A percentile compares a stretch with the other conserved stretches of the same genome.
These are phyloP conservation scores for Capsella rubella DNA, from an alignment of 441 rosid species.

Conservation along the genomic window DNA sequence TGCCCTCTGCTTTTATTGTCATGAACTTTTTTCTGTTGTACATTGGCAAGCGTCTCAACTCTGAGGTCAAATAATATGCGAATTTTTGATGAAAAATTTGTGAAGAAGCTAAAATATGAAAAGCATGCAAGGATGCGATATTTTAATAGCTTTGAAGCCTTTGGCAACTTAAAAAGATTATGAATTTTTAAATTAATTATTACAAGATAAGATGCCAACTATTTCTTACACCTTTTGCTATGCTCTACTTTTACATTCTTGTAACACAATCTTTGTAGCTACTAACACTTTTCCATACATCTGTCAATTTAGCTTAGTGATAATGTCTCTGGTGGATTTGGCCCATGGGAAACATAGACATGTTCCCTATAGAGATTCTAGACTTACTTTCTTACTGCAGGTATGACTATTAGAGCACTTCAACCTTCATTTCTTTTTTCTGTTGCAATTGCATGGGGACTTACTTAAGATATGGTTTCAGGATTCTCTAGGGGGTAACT, in stretches of 20 bases:
- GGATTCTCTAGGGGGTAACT: slow-evolving; percentile 98
- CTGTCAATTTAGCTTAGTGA: slow-evolving; percentile 72
- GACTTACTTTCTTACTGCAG: slow-evolving; percentile 96
- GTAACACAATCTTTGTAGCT: slow-evolving; percentile 21
- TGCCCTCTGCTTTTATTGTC: slow-evolving; percentile 16
- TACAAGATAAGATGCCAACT: slow-evolving; percentile 18
- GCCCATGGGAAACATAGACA: slow-evolving; percentile 96
- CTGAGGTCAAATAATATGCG: slow-evolving; percentile 11
- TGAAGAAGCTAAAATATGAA: slow-evolving; percentile 16
- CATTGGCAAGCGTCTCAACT: slow-evolving; percentile 20
- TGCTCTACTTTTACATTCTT: slow-evolving; percentile 25
- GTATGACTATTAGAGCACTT: slow-evolving; percentile 51
- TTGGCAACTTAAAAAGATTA: slow-evolving; percentile 22
- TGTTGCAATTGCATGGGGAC: slow-evolving; percentile 25
- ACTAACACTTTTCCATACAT: slow-evolving; percentile 36
- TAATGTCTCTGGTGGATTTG: slow-evolving; percentile 96
- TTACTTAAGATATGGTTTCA: slow-evolving; percentile 51
- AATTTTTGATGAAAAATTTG: slow-evolving; percentile 4
- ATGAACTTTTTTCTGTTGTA: slow-evolving; percentile 31
- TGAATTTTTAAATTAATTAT: neutral
- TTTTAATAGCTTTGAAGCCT: slow-evolving; percentile 30
- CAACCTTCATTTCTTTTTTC: slow-evolving; percentile 22
- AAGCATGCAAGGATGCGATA: slow-evolving; percentile 8
- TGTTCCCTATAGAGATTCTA: slow-evolving; percentile 96
- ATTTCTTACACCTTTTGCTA: slow-evolving; percentile 22